Percentiles rank a stretch among this genome's conserved stretches.
Conservation (phyloP, 208 protist species). For the Leishmania tropica region DNA sequence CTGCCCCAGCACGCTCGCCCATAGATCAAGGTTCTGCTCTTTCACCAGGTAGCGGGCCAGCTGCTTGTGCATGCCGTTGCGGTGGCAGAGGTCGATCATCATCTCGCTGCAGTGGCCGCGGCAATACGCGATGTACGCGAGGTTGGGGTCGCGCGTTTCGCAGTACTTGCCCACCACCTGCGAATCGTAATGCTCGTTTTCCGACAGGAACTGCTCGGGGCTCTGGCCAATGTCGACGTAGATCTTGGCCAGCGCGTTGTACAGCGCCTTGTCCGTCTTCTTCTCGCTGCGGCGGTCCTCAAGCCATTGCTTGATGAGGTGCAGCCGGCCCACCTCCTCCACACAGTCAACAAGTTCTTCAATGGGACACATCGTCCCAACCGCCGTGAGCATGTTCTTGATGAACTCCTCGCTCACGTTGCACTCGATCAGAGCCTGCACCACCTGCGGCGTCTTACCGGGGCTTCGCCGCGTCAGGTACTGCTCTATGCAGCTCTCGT, state of each 20-base stretch:
- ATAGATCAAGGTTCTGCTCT: constrained; percentile 97
- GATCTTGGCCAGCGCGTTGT: constrained; percentile 99
- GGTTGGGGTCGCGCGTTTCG: constrained; percentile 98
- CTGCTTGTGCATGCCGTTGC: constrained; percentile 98
- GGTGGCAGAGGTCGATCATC: constrained; percentile 97
- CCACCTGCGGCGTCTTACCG: constrained; percentile 96
- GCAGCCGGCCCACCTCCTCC: constrained; percentile 93
- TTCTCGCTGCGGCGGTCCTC: constrained; percentile 96
- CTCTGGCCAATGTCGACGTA: constrained; percentile 98
- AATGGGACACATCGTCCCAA: constrained; percentile 96
- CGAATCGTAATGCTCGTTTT: constrained; percentile 98
- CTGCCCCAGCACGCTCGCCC: constrained; percentile 94
- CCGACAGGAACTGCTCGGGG: constrained; percentile 96
- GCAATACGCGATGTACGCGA: constrained; percentile 98
- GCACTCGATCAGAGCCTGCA: constrained; percentile 98
- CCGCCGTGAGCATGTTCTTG: constrained; percentile 93
- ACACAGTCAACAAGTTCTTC: constrained; percentile 85
- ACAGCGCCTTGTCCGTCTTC: constrained; percentile 94
- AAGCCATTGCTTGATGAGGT: constrained; percentile 98
- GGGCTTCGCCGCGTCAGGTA: constrained; percentile 97
- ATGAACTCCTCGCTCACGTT: constrained; percentile 98
- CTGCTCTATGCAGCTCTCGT: constrained; percentile 97
- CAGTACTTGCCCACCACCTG: constrained; percentile 98
- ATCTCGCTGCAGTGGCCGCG: constrained; percentile 96
- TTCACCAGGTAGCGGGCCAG: constrained; percentile 98